Base-by-base conservation (phyloP, 257 asterid genomes). In the Rehmannia glutinosa region DNA sequence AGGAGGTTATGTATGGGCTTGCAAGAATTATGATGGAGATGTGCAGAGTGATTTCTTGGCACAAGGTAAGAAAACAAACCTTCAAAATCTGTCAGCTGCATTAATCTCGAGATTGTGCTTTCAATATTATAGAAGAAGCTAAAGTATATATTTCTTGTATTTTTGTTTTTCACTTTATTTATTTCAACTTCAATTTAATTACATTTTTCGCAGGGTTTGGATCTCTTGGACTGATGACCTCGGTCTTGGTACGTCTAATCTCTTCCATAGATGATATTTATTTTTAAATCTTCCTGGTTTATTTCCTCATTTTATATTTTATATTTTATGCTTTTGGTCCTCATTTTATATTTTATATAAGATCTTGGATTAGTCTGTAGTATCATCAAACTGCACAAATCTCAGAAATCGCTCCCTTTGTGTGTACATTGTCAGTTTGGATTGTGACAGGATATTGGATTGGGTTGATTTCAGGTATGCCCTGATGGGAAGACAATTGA, bases 401-500 rank as follows among this genome's bases (percentile, higher is more conserved):
- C 47, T 3, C 47, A 41, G 17, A 12, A 2, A 16, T 19, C 47
- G 52, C 23, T 19, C 5, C 33, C 25, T 39, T 69, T 49, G 33
- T 19, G 1, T 47, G 23, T 0, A 12, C 15, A 46, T 46, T 16
- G 52, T 16, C 25, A 4, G 15, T 51, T 56, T 35, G 56, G 52
- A 35, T 53, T 63, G 59, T 75, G 70, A 85, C 5, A n/a, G 27
- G 62, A 57, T 45, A 46, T 56, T 41, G 60, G 30, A 19, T 71
- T 73, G 20, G 41, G 6, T 75, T 78, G 59, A 25, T 41, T 78
- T 42, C 72, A 94, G 99, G 86, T 94, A 42, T 94, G 99, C 75
- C 99, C 98, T 17, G 99, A 94, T 78, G 99, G 99, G 53, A 94
- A 94, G 88, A 94, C 99, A n/a, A 92, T 94, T 20, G 99, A 94